A percentile compares a stretch with the other conserved stretches of the same genome.
phyloP scores from a whole-genome alignment of 805 yeast species.

The Candida jianshihensis region DNA sequence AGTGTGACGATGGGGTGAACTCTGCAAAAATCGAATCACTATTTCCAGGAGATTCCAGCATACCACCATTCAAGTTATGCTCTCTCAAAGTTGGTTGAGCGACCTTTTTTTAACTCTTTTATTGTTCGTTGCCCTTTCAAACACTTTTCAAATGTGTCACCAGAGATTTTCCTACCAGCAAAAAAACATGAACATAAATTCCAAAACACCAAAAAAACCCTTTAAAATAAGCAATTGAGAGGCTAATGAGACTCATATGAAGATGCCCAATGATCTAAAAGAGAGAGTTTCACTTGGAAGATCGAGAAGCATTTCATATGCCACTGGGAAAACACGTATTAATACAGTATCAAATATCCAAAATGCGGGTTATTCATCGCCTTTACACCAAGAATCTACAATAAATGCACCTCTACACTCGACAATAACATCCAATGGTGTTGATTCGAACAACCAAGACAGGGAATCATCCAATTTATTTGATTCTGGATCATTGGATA shows the following conservation, averaged over 20 bases:
- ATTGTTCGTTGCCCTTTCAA: too few relatives aligned
- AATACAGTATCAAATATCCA: neutral
- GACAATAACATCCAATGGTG: neutral
- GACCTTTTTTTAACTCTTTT: too few relatives aligned
- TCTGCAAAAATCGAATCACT: constrained; percentile 1
- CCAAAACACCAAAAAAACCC: neutral
- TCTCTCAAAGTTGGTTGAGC: too few relatives aligned
- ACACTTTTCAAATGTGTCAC: too few relatives aligned
- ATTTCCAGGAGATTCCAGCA: neutral
- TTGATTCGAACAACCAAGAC: neutral
- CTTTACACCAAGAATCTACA: neutral
- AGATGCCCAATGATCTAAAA: neutral
- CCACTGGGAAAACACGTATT: neutral
- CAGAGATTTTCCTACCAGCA: too few relatives aligned
- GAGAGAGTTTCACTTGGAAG: constrained; percentile 1
- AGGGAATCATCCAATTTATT: constrained; percentile 3
- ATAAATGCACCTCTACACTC: constrained; percentile 6
- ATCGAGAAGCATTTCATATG: constrained; percentile 1
- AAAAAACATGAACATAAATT: too few relatives aligned
- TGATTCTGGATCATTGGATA: constrained; percentile 4
- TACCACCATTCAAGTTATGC: too few relatives aligned
- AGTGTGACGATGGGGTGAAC: constrained; percentile 1
- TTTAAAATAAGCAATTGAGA: neutral
- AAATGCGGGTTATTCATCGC: neutral
- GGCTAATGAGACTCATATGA: neutral